Conservation (phyloP, 1,284 basidiomycete genomes). For the Ustilago lituana region DNA sequence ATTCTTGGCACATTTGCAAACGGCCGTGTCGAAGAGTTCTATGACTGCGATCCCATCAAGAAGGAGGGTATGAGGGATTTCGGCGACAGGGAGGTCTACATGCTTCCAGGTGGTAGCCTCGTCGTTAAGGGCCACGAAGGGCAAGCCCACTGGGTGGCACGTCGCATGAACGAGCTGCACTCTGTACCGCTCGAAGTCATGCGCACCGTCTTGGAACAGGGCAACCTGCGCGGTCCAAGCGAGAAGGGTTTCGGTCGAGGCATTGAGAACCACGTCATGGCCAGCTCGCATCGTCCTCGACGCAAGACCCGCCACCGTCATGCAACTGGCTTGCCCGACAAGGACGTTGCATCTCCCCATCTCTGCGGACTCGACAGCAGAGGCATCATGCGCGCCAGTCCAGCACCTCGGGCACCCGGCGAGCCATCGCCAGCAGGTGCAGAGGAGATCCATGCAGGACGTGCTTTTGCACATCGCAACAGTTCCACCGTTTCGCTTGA, state of each 20-base stretch:
- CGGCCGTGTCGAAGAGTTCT: conserved; percentile 65
- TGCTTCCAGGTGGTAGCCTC: conserved; percentile 41
- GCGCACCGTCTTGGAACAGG: conserved; percentile 63
- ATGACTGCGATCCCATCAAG: conserved; percentile 62
- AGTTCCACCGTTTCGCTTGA: conserved; percentile 63
- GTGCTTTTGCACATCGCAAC: conserved; percentile 46
- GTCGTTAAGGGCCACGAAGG: conserved; percentile 56
- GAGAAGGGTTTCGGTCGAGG: conserved; percentile 63
- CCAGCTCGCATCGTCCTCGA: conserved; percentile 57
- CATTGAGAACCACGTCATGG: conserved; percentile 66
- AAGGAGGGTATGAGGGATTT: conserved; percentile 61
- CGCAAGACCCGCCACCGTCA: conserved; percentile 40
- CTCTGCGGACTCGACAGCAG: conserved; percentile 31
- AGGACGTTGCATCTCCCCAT: conserved; percentile 20
- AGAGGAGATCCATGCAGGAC: conserved; percentile 16
- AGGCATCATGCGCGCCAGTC: conserved; percentile 44
- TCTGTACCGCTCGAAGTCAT: conserved; percentile 66
- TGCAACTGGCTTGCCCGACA: conserved; percentile 10
- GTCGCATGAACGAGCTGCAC: conserved; percentile 66
- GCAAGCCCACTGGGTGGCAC: conserved; percentile 62
- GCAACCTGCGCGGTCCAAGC: conserved; percentile 55
- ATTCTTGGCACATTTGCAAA: conserved; percentile 67
- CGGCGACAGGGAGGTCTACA: conserved; percentile 48
- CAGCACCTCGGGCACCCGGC: conserved; percentile 40
- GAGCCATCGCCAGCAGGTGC: conserved; percentile 29